A percentile compares a stretch with the other conserved stretches of the same genome.
Conservation (phyloP, 2,329 filamentous ascomycete species). For the Elsinoe batatas region DNA sequence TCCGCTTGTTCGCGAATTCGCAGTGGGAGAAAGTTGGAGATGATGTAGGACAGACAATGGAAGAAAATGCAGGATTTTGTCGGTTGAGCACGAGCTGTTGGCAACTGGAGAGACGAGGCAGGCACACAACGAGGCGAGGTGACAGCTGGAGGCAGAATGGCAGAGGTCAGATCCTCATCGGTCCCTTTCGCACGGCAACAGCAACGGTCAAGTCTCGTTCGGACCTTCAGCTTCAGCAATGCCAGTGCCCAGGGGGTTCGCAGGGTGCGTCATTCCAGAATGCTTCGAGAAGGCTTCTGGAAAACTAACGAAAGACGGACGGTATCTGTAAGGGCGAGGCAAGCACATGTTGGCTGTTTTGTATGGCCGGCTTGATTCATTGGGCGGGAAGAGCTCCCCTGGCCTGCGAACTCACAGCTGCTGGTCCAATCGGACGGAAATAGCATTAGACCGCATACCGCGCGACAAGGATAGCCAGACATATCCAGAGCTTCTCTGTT, state of each 20-base stretch:
- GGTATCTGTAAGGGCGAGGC: not conserved
- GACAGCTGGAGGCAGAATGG: too few species aligned
- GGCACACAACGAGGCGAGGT: not conserved
- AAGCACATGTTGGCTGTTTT: not conserved
- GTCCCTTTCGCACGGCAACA: constrained; percentile 12
- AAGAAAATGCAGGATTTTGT: not conserved
- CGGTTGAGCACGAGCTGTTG: not conserved
- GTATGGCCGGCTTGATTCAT: not conserved
- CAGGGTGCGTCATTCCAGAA: constrained; percentile 3
- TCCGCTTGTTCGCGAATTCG: not conserved
- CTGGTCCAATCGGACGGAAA: not conserved
- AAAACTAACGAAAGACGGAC: not conserved
- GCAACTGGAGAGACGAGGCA: constrained; percentile 2
- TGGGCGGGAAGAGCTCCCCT: not conserved
- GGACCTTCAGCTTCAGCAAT: not conserved
- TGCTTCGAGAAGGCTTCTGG: constrained; percentile 12
- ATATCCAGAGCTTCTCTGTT: too few species aligned
- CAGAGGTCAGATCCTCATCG: not conserved
- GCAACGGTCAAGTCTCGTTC: constrained; percentile 8
- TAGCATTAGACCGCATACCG: too few species aligned
- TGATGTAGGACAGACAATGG: not conserved
- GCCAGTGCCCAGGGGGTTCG: not conserved
- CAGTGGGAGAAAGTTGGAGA: not conserved
- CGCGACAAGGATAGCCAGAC: too few species aligned
- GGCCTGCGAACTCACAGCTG: not conserved